phyloP scores from a whole-genome alignment of 2,329 filamentous ascomycete species.

The Alternaria sp. region DNA sequence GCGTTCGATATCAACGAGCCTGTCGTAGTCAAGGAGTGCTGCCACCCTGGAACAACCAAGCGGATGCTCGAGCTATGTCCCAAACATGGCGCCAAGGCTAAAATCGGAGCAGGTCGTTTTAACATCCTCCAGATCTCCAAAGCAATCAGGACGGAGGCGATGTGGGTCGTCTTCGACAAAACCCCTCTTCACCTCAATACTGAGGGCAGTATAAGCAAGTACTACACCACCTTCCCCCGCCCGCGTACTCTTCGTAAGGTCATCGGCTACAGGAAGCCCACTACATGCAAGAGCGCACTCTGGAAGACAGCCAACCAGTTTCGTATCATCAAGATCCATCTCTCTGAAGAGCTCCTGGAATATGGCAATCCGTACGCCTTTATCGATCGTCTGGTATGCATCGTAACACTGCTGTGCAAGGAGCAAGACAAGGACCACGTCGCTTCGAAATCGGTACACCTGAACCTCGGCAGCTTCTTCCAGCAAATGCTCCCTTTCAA shows the following conservation, averaged over 20 bases:
- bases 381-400: constrained; percentile 5
- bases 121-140: constrained; percentile 17
- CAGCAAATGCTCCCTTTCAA: constrained; percentile 19
- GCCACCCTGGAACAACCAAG: constrained; percentile 12
- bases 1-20: constrained; percentile 10
- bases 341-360: neutral
- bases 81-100: constrained; percentile 13
- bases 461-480: constrained; percentile 16
- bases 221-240: neutral
- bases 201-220: neutral
- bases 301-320: constrained; percentile 16
- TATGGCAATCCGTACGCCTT: constrained; percentile 6
- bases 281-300: constrained; percentile 5
- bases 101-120: constrained; percentile 10
- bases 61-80: constrained; percentile 18
- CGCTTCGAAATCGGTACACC: neutral
- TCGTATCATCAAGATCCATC: constrained; percentile 6
- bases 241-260: neutral
- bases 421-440: neutral
- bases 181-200: constrained; percentile 6
- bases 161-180: constrained; percentile 15
- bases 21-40: constrained; percentile 19
- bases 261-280: neutral
- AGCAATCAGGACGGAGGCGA: constrained; percentile 13
- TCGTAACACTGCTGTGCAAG: constrained; percentile 13